phyloP scores from a whole-genome alignment of 306 rosid species.

The Lathyrus sativus region DNA sequence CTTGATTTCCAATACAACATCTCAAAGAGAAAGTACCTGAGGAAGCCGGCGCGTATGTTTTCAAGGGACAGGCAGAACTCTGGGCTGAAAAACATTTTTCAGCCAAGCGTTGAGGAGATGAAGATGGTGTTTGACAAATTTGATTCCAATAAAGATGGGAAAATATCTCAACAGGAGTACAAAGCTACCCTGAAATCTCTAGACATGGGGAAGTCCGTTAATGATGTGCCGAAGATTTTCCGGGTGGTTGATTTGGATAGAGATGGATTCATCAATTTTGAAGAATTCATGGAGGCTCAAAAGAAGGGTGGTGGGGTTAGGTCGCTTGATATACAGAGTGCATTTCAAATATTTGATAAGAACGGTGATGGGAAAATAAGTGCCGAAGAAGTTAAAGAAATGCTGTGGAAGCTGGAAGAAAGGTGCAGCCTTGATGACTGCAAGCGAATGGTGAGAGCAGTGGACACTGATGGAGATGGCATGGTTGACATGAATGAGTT shows the following conservation, averaged over 20 bases:
- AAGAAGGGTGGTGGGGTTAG: conserved; percentile 68
- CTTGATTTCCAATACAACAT: conserved; percentile 81
- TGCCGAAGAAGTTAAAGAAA: conserved; percentile 70
- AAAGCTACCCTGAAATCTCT: conserved; percentile 58
- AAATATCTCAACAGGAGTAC: conserved; percentile 76
- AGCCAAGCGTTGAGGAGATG: conserved; percentile 73
- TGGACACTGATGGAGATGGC: conserved; percentile 81
- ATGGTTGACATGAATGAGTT: conserved; percentile 84
- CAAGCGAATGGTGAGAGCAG: conserved; percentile 69
- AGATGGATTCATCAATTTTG: conserved; percentile 74
- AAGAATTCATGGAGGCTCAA: conserved; percentile 76
- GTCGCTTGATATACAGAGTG: conserved; percentile 59
- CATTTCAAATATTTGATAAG: conserved; percentile 63
- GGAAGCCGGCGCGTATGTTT: conserved; percentile 59
- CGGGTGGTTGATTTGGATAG: conserved; percentile 71
- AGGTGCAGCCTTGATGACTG: conserved; percentile 74
- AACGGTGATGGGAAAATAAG: conserved; percentile 85
- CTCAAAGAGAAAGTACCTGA: conserved; percentile 60
- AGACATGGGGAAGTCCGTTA: conserved; percentile 52
- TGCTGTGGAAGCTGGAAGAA: conserved; percentile 70
- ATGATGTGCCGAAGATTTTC: conserved; percentile 71
- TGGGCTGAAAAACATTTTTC: conserved; percentile 40
- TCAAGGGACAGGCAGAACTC: conserved; percentile 61
- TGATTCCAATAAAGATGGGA: conserved; percentile 75
- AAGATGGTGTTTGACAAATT: conserved; percentile 74